phyloP scores from a whole-genome alignment of 441 rosid species.

The Aquilaria agallochum region DNA sequence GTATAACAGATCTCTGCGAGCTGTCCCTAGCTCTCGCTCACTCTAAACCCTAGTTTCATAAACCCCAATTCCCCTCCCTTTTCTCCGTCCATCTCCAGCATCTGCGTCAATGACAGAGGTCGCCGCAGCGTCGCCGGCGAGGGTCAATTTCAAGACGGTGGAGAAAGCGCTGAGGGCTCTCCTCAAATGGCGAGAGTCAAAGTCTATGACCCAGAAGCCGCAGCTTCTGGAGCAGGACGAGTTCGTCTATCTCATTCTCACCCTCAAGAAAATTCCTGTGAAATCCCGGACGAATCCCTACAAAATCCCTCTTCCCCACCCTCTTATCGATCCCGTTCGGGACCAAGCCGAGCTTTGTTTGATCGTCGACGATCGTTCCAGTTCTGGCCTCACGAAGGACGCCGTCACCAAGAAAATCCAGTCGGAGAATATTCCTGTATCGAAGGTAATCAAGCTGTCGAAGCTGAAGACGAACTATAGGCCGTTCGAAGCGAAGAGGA shows the following conservation, averaged over 20 bases:
- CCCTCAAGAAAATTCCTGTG: slow-evolving; percentile 77
- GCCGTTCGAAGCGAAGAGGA: slow-evolving; percentile 65
- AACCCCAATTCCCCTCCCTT: no score
- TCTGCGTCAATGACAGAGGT: no score
- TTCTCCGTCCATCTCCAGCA: no score
- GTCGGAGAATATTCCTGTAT: slow-evolving; percentile 60
- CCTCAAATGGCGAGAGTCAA: slow-evolving; percentile 54
- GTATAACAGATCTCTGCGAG: no score
- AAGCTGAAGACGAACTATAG: slow-evolving; percentile 58
- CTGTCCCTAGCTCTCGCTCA: no score
- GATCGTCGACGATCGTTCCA: slow-evolving; percentile 79
- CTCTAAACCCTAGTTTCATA: no score
- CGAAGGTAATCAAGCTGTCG: slow-evolving; percentile 71
- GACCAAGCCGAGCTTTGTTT: slow-evolving; percentile 65
- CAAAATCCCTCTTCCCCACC: slow-evolving; percentile 61
- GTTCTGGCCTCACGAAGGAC: slow-evolving; percentile 63
- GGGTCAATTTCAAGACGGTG: slow-evolving; percentile 34
- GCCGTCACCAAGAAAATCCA: slow-evolving; percentile 67
- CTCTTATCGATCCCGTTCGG: slow-evolving; percentile 31
- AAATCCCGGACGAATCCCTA: slow-evolving; percentile 49
- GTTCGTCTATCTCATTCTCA: slow-evolving; percentile 54
- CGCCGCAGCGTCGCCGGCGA: slow-evolving; percentile 7
- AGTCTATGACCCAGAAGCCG: slow-evolving; percentile 46
- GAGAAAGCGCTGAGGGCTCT: slow-evolving; percentile 52
- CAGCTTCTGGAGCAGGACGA: slow-evolving; percentile 83